Percentiles rank a stretch among this genome's conserved stretches.
phyloP scores from a whole-genome alignment of 2,329 filamentous ascomycete genomes.

The Botryosphaeria dothidea region DNA sequence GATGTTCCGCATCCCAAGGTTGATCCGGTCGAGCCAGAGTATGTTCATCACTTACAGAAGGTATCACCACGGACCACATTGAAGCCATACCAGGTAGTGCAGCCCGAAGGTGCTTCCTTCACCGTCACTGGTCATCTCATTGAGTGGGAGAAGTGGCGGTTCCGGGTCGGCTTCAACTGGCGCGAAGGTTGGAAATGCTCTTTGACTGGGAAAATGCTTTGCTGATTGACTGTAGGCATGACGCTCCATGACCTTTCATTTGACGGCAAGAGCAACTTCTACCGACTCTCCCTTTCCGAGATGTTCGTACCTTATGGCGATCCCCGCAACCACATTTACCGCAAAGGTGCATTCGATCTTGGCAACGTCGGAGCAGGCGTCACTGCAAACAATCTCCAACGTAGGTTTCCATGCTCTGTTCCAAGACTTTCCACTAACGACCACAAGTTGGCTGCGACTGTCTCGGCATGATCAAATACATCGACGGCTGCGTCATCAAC shows the following conservation, averaged over 20 bases:
- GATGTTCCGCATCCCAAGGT: no score
- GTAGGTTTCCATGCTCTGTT: no score
- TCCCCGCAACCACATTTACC: conserved; percentile 59
- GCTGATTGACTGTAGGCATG: conserved; percentile 67
- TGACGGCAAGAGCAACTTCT: no score
- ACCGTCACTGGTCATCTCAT: conserved; percentile 49
- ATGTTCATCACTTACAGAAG: conserved; percentile 42
- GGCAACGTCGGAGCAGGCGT: conserved; percentile 69
- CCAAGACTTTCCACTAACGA: no score
- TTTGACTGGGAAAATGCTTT: conserved; percentile 68
- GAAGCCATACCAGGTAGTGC: conserved; percentile 72
- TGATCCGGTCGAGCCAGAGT: no score
- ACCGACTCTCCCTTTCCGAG: no score
- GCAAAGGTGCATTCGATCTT: conserved; percentile 72
- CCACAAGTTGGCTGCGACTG: conserved; percentile 73
- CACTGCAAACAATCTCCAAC: conserved; percentile 65
- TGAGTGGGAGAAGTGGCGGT: conserved; percentile 51
- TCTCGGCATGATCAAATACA: conserved; percentile 67
- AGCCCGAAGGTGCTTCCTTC: conserved; percentile 70
- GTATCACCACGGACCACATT: conserved; percentile 42
- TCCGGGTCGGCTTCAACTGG: conserved; percentile 41
- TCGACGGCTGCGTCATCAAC: conserved; percentile 58
- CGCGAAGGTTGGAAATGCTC: conserved; percentile 65
- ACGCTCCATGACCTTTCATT: no score
- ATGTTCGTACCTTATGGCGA: no score